Evolutionary conservation across 2,329 filamentous ascomycete species (phyloP).

Genomic region (Stagonosporopsis vannaccii): DNA sequence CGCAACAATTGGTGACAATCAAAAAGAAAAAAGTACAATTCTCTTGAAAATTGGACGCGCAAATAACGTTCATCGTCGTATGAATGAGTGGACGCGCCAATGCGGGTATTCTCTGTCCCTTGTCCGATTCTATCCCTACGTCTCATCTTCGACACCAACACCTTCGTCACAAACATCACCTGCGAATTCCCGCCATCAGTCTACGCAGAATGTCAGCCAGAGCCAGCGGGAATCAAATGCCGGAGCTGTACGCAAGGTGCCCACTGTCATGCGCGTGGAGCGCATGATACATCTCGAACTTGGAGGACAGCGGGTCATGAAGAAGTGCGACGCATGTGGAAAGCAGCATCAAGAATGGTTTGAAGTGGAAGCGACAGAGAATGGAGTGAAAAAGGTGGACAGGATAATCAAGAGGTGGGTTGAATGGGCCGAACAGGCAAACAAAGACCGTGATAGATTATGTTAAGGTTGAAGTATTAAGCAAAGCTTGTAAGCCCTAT

Average conservation of each 20-base stretch:
- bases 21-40: slow-evolving; percentile 62
- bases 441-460: too few species aligned
- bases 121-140: slow-evolving; percentile 90
- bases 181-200: slow-evolving; percentile 8
- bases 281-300: slow-evolving; percentile 90
- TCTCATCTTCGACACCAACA: slow-evolving; percentile 47
- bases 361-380: slow-evolving; percentile 77
- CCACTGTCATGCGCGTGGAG: slow-evolving; percentile 87
- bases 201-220: background rate
- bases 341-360: slow-evolving; percentile 95
- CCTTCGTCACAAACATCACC: slow-evolving; percentile 37
- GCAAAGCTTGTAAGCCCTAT: too few species aligned
- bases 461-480: too few species aligned
- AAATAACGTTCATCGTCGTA: slow-evolving; percentile 84
- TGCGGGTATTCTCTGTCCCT: slow-evolving; percentile 89
- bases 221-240: slow-evolving; percentile 34
- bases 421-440: slow-evolving; percentile 71
- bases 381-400: slow-evolving; percentile 73
- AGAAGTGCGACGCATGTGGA: slow-evolving; percentile 77
- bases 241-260: slow-evolving; percentile 69
- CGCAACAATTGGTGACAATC: background rate
- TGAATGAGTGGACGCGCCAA: slow-evolving; percentile 93
- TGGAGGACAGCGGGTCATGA: slow-evolving; percentile 64
- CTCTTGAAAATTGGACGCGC: slow-evolving; percentile 71
- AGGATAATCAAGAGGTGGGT: slow-evolving; percentile 85